Conservation (phyloP, 345 rosid genomes). For the Hibiscus mutabilis region DNA sequence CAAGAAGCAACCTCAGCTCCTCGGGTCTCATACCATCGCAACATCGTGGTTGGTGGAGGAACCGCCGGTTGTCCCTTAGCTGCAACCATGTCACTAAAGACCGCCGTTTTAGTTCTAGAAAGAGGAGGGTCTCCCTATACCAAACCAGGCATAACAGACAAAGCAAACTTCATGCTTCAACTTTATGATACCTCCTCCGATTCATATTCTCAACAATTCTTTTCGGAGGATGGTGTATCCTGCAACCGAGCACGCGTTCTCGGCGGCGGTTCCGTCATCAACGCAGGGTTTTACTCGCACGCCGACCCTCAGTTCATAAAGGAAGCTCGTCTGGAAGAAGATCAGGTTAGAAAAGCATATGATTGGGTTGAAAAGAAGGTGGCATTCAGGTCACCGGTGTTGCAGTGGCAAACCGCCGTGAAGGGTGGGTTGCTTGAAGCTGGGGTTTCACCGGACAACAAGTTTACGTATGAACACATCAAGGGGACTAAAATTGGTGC, state of each 20-base stretch:
- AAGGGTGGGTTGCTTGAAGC: conserved; percentile 62
- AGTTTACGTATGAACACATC: conserved; percentile 57
- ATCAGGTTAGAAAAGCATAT: conserved; percentile 45
- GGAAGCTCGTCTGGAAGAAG: conserved; percentile 40
- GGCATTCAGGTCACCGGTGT: conserved; percentile 37
- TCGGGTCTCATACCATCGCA: conserved; percentile 23
- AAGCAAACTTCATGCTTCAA: conserved; percentile 27
- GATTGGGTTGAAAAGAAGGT: conserved; percentile 70
- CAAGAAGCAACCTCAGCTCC: conserved; percentile 32
- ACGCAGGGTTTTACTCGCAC: conserved; percentile 69
- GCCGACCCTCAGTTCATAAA: conserved; percentile 34
- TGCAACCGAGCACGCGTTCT: conserved; percentile 74
- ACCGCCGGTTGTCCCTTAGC: conserved; percentile 77
- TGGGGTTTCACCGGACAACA: conserved; percentile 56
- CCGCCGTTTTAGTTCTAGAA: conserved; percentile 61
- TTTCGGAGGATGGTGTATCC: conserved; percentile 72
- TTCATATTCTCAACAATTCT: conserved; percentile 56
- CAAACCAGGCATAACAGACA: conserved; percentile 38
- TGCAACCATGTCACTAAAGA: conserved; percentile 56
- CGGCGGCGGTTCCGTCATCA: conserved; percentile 74
- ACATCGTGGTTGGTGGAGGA: conserved; percentile 73
- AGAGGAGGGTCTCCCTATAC: conserved; percentile 72
- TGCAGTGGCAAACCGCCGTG: conserved; percentile 73
- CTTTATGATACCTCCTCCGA: conserved; percentile 37
- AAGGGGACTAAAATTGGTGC: conserved; percentile 72